Conservation (phyloP, 305 asterid species). For the Fraxinus paxiana region DNA sequence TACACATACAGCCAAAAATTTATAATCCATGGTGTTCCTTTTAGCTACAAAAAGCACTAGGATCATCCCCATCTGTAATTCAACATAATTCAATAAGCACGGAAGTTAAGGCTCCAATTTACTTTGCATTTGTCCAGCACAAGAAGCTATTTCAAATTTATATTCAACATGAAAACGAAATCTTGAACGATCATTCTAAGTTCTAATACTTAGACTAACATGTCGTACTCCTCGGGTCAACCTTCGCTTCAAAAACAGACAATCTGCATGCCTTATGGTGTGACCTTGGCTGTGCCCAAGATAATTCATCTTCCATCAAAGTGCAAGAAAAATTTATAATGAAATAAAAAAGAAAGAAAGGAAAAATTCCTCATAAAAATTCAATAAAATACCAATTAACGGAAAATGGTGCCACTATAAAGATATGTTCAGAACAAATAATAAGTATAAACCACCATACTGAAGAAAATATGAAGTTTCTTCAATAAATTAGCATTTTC, state of each 20-base stretch:
- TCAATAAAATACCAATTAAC: neutral
- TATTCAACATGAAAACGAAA: neutral
- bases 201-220: no score
- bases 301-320: neutral
- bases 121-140: neutral
- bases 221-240: no score
- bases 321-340: neutral
- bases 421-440: no score
- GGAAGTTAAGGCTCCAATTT: neutral
- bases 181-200: no score
- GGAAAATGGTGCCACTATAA: neutral
- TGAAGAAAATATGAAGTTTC: no score
- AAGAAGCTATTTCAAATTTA: neutral
- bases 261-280: no score
- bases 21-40: neutral
- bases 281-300: neutral
- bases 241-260: no score
- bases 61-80: slow-evolving; percentile 6
- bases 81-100: neutral
- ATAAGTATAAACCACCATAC: no score
- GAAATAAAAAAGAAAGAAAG: neutral
- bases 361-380: neutral
- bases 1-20: neutral
- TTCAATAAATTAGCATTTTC: no score
- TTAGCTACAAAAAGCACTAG: slow-evolving; percentile 10